Conservation (phyloP, 2,329 filamentous ascomycete genomes). For the Scleromitrula shiraiana region DNA sequence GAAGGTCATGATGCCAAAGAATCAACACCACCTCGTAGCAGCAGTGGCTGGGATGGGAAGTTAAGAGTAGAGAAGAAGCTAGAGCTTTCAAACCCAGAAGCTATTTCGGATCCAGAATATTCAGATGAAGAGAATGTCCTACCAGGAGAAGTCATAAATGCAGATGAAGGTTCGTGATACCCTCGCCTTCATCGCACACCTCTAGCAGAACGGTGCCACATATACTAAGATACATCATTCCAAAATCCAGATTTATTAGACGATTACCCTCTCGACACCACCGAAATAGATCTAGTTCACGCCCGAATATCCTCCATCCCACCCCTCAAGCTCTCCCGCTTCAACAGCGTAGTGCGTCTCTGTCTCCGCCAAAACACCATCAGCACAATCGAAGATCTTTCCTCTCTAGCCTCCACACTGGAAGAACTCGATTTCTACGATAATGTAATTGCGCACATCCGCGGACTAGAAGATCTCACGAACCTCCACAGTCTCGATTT, state of each 20-base stretch:
- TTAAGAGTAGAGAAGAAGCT: conserved; percentile 60
- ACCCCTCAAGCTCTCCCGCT: conserved; percentile 74
- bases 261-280: conserved; percentile 49
- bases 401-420: conserved; percentile 55
- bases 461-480: conserved; percentile 69
- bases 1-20: conserved; percentile 23
- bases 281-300: conserved; percentile 88
- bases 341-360: conserved; percentile 65
- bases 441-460: conserved; percentile 83
- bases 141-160: conserved; percentile 65
- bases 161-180: conserved; percentile 67
- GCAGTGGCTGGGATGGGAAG: conserved; percentile 78
- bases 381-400: conserved; percentile 67
- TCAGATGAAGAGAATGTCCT: conserved; percentile 65
- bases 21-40: conserved; percentile 34
- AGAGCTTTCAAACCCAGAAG: conserved; percentile 68
- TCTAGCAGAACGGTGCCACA: conserved; percentile 6
- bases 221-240: conserved; percentile 6
- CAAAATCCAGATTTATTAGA: conserved; percentile 44
- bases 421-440: conserved; percentile 92
- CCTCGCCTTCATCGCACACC: not conserved
- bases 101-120: conserved; percentile 76
- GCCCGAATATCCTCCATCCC: conserved; percentile 72
- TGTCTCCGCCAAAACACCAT: conserved; percentile 93
- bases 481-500: conserved; percentile 76